A percentile compares a stretch with the other conserved stretches of the same genome.
Evolutionary conservation across 768 basidiomycete genomes (phyloP).

Genomic region (Leccinellum albellum): DNA sequence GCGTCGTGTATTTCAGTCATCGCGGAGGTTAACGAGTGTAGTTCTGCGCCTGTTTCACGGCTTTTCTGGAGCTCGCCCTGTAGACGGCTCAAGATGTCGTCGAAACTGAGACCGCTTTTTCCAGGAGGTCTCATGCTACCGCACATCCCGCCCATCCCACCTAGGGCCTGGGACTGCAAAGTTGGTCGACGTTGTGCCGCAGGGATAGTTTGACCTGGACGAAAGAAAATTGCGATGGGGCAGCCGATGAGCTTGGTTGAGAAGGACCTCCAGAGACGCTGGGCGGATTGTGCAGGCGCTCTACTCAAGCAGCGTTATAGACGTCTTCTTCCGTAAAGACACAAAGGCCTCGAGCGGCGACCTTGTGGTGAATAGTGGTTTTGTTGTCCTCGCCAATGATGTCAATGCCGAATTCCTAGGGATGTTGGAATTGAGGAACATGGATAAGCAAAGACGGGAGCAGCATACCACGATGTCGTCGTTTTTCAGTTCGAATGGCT

Average conservation of each 20-base stretch:
- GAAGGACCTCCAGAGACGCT: conserved; percentile 25
- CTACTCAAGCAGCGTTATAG: conserved; percentile 64
- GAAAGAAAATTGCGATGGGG: conserved; percentile 39
- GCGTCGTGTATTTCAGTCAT: conserved; percentile 94
- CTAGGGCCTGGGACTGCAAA: conserved; percentile 55
- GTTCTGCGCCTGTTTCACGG: conserved; percentile 85
- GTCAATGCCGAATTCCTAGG: conserved; percentile 97
- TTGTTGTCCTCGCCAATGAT: conserved; percentile 98
- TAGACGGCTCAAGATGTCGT: conserved; percentile 83
- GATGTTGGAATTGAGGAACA: conserved; percentile 2
- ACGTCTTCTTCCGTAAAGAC: conserved; percentile 85
- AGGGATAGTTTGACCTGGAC: conserved; percentile 33
- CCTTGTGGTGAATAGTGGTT: conserved; percentile 97
- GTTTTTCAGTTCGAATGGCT: conserved; percentile 89
- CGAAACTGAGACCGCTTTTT: conserved; percentile 86
- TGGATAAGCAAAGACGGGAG: background rate
- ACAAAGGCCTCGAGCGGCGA: conserved; percentile 90
- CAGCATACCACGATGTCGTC: conserved; percentile 90
- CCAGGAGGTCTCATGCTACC: conserved; percentile 68
- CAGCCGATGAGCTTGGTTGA: conserved; percentile 34
- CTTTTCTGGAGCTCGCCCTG: conserved; percentile 96
- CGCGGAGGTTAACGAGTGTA: conserved; percentile 68
- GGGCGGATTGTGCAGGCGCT: conserved; percentile 54
- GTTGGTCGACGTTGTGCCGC: conserved; percentile 52
- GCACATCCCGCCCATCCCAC: conserved; percentile 75